These are phyloP conservation scores for Aspergillus haitiensis DNA, from an alignment of 495 filamentous ascomycete species.

Conservation along the genomic window DNA sequence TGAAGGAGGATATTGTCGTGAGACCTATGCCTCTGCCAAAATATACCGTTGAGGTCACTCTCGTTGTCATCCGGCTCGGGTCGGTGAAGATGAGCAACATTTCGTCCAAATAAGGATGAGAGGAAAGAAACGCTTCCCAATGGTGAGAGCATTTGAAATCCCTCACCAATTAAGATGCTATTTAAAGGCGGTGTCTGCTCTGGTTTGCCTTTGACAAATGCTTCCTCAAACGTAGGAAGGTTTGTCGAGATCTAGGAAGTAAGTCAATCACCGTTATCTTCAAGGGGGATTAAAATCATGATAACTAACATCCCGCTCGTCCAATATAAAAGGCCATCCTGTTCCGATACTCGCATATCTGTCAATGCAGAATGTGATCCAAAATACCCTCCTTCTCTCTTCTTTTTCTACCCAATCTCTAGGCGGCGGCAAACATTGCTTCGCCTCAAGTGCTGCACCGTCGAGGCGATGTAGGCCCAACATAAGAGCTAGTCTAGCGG, in stretches of 20 bases:
- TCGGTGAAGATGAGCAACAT: constrained; percentile 89
- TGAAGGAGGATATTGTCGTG: constrained; percentile 90
- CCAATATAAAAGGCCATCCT: constrained; percentile 93
- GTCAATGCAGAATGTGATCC: constrained; percentile 88
- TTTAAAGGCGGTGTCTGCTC: constrained; percentile 66
- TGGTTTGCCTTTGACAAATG: constrained; percentile 78
- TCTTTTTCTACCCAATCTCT: constrained; percentile 93
- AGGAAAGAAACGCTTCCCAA: constrained; percentile 82
- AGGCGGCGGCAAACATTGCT: constrained; percentile 81
- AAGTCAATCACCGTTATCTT: constrained; percentile 16
- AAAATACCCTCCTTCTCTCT: constrained; percentile 89
- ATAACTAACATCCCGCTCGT: constrained; percentile 76
- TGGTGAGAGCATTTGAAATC: constrained; percentile 68
- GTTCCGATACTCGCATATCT: constrained; percentile 96
- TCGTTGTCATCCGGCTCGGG: constrained; percentile 81
- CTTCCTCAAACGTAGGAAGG: constrained; percentile 80
- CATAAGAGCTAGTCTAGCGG: constrained; percentile 79
- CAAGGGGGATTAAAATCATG: not conserved
- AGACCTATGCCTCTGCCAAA: constrained; percentile 89
- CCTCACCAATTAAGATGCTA: constrained; percentile 71
- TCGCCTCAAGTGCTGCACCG: constrained; percentile 83
- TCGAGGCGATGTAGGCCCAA: constrained; percentile 90
- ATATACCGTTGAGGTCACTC: constrained; percentile 86
- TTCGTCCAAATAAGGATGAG: constrained; percentile 89
- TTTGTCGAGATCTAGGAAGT: constrained; percentile 69